Base-by-base conservation (phyloP, 2,329 filamentous ascomycete genomes). In the Aureobasidium sp. region DNA sequence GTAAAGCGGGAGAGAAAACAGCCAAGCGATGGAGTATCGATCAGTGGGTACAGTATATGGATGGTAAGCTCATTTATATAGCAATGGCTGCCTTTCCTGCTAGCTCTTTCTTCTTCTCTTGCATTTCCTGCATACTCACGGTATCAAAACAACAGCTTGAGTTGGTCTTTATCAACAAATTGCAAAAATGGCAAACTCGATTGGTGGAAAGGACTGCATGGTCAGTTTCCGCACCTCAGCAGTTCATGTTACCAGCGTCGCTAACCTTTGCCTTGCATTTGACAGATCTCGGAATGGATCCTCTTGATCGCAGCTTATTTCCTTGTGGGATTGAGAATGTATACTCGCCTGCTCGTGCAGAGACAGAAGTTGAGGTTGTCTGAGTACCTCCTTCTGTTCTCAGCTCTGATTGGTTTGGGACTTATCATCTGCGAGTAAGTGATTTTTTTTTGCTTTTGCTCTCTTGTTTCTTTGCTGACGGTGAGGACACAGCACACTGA, bases 361-460 rank as follows among this genome's bases (percentile, higher is more conserved):
- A 69, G 70, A 10, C 64, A 71, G 57, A 72, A 68, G 62, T 64
- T 73, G 8, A 63, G 67, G 36, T 64, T 66, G 60, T 71, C 72
- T 1, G 72, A 74, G 36, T 68, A 65, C 36, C 63, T 74, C 1
- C 63, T 74, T 0, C 44, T 74, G 3, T 32, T 67, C 0, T 72
- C 72, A 0, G 70, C 72, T 2, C 1, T 73, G 44, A 65, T 72
- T 29, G 71, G 71, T 1, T 66, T 74, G 21, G 72, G 60, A 1
- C 64, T 74, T 0, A 74, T 74, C 45, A 72, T 73, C 42, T 74
- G 72, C 34, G 72, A 74, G 62, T 63, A 44, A 42, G 61, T 16
- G 34, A 14, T 5, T 14, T n/a, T n/a, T 30, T 9, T 29, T 41
- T 55, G 27, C 47, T 25, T 34, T 11, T 21, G 30, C 4, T 30